A percentile compares a stretch with the other conserved stretches of the same genome.
Conservation (phyloP, 257 asterid genomes). For the Buddleja alternifolia region DNA sequence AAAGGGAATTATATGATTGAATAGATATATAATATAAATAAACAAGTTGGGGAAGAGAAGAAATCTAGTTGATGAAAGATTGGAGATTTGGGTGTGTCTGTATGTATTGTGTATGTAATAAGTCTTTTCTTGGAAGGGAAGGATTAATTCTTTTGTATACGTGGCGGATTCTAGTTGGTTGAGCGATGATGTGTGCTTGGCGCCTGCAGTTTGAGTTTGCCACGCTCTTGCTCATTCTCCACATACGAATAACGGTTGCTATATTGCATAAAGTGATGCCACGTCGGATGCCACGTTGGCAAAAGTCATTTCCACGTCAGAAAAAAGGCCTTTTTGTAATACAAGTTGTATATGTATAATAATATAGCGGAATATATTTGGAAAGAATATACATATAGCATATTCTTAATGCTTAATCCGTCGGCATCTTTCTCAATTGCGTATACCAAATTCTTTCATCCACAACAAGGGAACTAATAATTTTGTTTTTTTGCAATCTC, state of each 20-base stretch:
- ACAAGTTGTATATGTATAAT: too few species aligned
- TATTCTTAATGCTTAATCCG: neutral
- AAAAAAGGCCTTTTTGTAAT: neutral
- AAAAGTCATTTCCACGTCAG: slow-evolving; percentile 3
- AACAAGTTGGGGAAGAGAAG: neutral
- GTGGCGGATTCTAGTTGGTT: slow-evolving; percentile 42
- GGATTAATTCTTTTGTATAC: slow-evolving; percentile 21
- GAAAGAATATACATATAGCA: neutral
- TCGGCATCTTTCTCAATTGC: neutral
- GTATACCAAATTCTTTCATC: neutral
- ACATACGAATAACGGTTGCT: slow-evolving; percentile 38
- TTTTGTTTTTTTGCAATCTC: too few species aligned
- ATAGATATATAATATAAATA: too few species aligned
- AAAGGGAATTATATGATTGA: neutral
- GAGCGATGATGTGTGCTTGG: slow-evolving; percentile 28
- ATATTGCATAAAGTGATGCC: neutral
- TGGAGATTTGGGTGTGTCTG: too few species aligned
- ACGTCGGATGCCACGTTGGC: slow-evolving; percentile 35
- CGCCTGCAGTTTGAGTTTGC: slow-evolving; percentile 31
- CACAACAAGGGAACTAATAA: too few species aligned
- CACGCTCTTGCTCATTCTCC: slow-evolving; percentile 42
- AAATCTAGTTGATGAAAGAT: neutral
- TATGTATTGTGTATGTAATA: too few species aligned
- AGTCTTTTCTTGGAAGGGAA: too few species aligned
- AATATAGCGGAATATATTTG: too few species aligned